A percentile compares a stretch with the other conserved stretches of the same genome.
Evolutionary conservation across 2,329 filamentous ascomycete species (phyloP).

Genomic region (Tolypocladium inflatum): DNA sequence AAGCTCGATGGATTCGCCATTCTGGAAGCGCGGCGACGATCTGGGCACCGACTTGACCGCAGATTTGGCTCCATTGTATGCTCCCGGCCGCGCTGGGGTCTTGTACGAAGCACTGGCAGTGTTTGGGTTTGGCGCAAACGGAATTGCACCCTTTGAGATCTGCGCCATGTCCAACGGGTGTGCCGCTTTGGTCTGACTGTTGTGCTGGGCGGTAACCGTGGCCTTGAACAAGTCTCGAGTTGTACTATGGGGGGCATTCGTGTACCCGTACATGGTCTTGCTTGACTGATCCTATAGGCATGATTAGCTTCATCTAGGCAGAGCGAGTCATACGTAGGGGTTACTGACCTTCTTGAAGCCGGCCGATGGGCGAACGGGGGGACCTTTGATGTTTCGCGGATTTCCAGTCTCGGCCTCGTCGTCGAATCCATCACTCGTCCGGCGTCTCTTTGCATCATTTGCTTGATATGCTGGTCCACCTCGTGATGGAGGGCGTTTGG

Average conservation of each 20-base stretch:
- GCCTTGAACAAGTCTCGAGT: conserved; percentile 55
- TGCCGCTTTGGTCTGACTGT: conserved; percentile 49
- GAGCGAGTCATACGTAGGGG: background rate
- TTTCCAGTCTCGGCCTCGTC: conserved; percentile 51
- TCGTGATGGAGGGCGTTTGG: conserved; percentile 34
- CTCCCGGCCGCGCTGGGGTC: conserved; percentile 53
- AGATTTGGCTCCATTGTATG: conserved; percentile 37
- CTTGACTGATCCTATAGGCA: conserved; percentile 43
- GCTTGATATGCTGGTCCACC: conserved; percentile 54
- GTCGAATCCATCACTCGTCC: conserved; percentile 64
- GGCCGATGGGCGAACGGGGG: conserved; percentile 74
- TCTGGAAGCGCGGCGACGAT: conserved; percentile 77
- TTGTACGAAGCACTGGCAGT: conserved; percentile 50
- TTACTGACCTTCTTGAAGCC: conserved; percentile 55
- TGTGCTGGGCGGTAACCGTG: conserved; percentile 57
- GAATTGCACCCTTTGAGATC: conserved; percentile 79
- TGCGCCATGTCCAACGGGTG: conserved; percentile 80
- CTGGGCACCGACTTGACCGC: conserved; percentile 50
- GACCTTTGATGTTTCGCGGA: conserved; percentile 59
- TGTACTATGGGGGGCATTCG: conserved; percentile 43
- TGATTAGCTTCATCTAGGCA: conserved; percentile 21
- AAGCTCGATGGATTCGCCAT: conserved; percentile 82
- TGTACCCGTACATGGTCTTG: conserved; percentile 56
- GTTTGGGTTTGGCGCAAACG: conserved; percentile 67
- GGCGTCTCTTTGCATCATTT: conserved; percentile 69